phyloP scores from a whole-genome alignment of 1,139 yeast genomes.

The Groenewaldozyma sp. region DNA sequence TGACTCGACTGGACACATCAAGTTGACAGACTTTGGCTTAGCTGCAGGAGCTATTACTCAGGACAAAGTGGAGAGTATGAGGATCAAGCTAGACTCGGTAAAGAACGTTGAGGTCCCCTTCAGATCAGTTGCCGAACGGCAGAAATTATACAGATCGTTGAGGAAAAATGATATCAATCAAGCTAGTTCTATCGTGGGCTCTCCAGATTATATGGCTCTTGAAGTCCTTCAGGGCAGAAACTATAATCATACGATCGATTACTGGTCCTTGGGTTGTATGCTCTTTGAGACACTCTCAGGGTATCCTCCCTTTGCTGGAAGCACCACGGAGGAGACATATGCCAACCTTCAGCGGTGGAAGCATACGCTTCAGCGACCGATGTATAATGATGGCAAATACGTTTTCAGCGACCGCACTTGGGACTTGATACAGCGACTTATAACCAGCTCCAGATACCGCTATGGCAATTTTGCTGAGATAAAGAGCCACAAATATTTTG shows the following conservation, averaged over 20 bases:
- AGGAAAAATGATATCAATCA: conserved; percentile 58
- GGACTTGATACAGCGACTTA: conserved; percentile 66
- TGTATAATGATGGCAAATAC: conserved; percentile 80
- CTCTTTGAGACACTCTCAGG: conserved; percentile 88
- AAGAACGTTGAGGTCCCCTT: conserved; percentile 53
- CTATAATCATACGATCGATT: conserved; percentile 93
- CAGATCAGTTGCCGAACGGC: conserved; percentile 80
- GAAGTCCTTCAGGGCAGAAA: conserved; percentile 92
- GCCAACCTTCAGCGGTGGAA: conserved; percentile 91
- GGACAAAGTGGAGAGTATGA: conserved; percentile 90
- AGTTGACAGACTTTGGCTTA: conserved; percentile 92
- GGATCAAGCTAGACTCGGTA: conserved; percentile 71
- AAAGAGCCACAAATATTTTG: conserved; percentile 68
- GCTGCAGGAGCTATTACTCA: conserved; percentile 95
- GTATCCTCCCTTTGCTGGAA: conserved; percentile 94
- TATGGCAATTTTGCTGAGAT: conserved; percentile 73
- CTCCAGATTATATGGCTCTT: conserved; percentile 98
- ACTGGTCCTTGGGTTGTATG: conserved; percentile 98
- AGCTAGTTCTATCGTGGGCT: conserved; percentile 94
- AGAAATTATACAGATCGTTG: conserved; percentile 67
- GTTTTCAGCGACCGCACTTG: conserved; percentile 97
- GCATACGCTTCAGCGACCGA: conserved; percentile 80
- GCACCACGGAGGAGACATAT: conserved; percentile 89
- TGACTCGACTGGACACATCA: conserved; percentile 91
- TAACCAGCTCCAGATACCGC: conserved; percentile 72